These are phyloP conservation scores for Petunia secreta DNA, from an alignment of 257 asterid genomes.

Conservation along the genomic window DNA sequence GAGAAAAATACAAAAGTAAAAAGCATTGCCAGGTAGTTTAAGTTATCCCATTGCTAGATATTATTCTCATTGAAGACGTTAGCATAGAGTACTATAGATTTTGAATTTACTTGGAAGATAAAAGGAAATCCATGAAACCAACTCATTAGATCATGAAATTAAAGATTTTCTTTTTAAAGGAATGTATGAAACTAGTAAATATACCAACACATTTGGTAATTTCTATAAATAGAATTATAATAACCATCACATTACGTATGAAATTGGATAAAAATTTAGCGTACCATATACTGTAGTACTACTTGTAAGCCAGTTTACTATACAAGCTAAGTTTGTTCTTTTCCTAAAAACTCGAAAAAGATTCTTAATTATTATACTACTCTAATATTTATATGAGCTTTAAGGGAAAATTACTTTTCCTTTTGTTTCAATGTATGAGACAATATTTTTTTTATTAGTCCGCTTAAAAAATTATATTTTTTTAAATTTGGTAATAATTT, in stretches of 20 bases:
- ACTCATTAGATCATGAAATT: not conserved
- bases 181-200: not conserved
- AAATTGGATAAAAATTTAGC: not conserved
- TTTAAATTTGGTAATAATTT: too few relatives aligned
- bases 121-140: not conserved
- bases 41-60: not conserved
- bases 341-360: slow-evolving; percentile 2
- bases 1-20: not conserved
- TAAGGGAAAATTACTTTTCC: not conserved
- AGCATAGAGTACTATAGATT: not conserved
- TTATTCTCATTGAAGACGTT: not conserved
- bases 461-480: too few relatives aligned
- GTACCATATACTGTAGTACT: not conserved
- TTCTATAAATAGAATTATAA: slow-evolving; percentile 1
- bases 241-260: not conserved
- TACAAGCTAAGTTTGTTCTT: not conserved
- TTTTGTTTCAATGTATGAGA: too few relatives aligned
- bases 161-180: not conserved
- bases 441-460: too few relatives aligned
- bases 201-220: not conserved
- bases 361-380: not conserved
- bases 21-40: not conserved
- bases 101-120: not conserved
- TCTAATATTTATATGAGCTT: not conserved
- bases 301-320: not conserved